Percentiles rank a stretch among this genome's conserved stretches.
Evolutionary conservation across 371 early-diverging fungal species (phyloP).

Genomic region (Haplosporangium sp.): DNA sequence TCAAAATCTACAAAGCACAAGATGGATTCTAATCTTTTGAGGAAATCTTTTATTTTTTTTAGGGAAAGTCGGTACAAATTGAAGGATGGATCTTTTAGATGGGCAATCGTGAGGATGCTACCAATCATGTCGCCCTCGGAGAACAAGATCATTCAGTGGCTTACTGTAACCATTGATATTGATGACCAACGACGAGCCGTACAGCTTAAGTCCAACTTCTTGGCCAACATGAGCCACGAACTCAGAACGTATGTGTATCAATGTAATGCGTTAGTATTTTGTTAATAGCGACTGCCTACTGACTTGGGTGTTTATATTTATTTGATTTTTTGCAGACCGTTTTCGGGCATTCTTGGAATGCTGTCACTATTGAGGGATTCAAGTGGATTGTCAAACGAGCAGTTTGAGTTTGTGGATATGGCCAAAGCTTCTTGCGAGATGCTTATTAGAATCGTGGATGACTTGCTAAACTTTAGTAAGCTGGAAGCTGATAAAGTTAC

Average conservation of each 20-base stretch:
- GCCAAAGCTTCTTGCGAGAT: constrained; percentile 71
- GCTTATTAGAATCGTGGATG: constrained; percentile 70
- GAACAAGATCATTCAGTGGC: constrained; percentile 45
- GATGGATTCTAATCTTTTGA: background rate
- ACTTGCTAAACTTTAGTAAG: constrained; percentile 73
- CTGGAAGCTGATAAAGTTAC: constrained; percentile 72
- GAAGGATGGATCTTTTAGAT: constrained; percentile 41
- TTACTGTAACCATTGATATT: constrained; percentile 51
- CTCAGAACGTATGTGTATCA: constrained; percentile 38
- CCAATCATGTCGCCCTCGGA: constrained; percentile 31
- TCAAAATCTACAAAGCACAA: background rate
- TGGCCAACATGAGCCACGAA: constrained; percentile 68
- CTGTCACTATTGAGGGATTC: constrained; percentile 68
- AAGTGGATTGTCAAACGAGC: constrained; percentile 62
- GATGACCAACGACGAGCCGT: constrained; percentile 52
- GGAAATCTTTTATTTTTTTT: background rate
- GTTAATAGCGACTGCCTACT: too few species aligned
- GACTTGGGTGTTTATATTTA: too few species aligned
- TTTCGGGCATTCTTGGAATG: constrained; percentile 72
- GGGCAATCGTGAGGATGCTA: constrained; percentile 47
- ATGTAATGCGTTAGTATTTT: too few species aligned
- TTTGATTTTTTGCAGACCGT: constrained; percentile 53
- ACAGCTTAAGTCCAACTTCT: constrained; percentile 60
- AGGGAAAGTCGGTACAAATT: constrained; percentile 48
- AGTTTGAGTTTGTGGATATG: constrained; percentile 68